Evolutionary conservation across 1,284 basidiomycete species (phyloP).

Genomic region (Entoloma clypeatum): DNA sequence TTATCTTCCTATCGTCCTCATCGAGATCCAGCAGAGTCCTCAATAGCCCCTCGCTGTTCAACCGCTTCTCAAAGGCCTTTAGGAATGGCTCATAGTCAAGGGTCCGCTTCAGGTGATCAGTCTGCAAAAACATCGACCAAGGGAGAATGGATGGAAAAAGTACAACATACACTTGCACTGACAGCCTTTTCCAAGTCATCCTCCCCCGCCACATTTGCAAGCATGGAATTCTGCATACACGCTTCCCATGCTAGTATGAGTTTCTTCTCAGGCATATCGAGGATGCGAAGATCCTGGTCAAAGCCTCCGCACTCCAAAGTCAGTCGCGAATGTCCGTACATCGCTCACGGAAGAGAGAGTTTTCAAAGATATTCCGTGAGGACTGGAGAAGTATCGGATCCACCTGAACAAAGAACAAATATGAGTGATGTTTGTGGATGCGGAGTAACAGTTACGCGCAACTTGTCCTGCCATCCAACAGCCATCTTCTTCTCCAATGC

Average conservation of each 20-base stretch:
- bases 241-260: constrained; percentile 42
- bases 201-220: constrained; percentile 43
- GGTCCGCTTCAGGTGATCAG: constrained; percentile 52
- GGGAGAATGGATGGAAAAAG: constrained; percentile 1
- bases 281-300: constrained; percentile 40
- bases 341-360: constrained; percentile 25
- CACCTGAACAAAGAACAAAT: constrained; percentile 28
- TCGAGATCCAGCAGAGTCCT: constrained; percentile 38
- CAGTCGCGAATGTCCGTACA: constrained; percentile 33
- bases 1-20: constrained; percentile 27
- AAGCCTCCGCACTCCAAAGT: constrained; percentile 46
- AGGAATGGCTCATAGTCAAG: constrained; percentile 63
- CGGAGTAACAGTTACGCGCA: constrained; percentile 18
- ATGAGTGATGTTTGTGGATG: neutral
- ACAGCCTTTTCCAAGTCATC: constrained; percentile 47
- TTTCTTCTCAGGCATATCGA: constrained; percentile 38
- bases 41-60: constrained; percentile 47
- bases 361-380: constrained; percentile 31
- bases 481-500: constrained; percentile 43
- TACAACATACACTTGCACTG: constrained; percentile 44
- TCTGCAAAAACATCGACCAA: constrained; percentile 29
- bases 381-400: constrained; percentile 33
- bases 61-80: constrained; percentile 37
- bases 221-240: constrained; percentile 39
- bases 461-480: constrained; percentile 41